A percentile compares a stretch with the other conserved stretches of the same genome.
Evolutionary conservation across 2,329 filamentous ascomycete species (phyloP).

Genomic region (Orbilia quercus): DNA sequence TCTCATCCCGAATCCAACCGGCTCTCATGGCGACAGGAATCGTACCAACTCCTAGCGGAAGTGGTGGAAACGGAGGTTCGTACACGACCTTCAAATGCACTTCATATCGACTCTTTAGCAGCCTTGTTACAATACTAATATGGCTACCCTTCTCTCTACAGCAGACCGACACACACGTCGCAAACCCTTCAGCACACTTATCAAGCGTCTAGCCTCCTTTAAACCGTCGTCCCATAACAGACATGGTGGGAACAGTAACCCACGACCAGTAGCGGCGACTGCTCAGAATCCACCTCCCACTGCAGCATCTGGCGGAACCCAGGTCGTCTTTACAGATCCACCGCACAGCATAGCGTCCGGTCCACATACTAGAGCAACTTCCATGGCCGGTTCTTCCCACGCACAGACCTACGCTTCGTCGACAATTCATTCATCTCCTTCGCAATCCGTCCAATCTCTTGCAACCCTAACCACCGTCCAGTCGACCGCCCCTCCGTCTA

Average conservation of each 20-base stretch:
- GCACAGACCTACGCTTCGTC: slow-evolving; percentile 66
- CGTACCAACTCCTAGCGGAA: slow-evolving; percentile 29
- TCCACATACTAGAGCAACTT: slow-evolving; percentile 68
- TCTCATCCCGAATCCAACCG: background rate
- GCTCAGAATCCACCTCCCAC: slow-evolving; percentile 38
- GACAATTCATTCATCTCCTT: slow-evolving; percentile 80
- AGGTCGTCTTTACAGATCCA: slow-evolving; percentile 68
- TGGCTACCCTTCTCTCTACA: slow-evolving; percentile 1
- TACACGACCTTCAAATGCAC: background rate
- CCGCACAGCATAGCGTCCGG: slow-evolving; percentile 65
- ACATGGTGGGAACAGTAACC: slow-evolving; percentile 59
- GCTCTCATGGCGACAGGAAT: slow-evolving; percentile 48
- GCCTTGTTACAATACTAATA: slow-evolving; percentile 18
- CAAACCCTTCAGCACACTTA: slow-evolving; percentile 85
- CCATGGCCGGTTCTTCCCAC: slow-evolving; percentile 71
- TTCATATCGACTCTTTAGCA: slow-evolving; percentile 11
- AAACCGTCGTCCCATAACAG: slow-evolving; percentile 76
- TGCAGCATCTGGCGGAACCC: slow-evolving; percentile 63
- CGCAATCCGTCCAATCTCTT: slow-evolving; percentile 81
- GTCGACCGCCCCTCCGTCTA: slow-evolving; percentile 73
- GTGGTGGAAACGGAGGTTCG: slow-evolving; percentile 42
- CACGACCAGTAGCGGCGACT: slow-evolving; percentile 32
- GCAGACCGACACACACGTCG: slow-evolving; percentile 67
- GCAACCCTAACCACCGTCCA: slow-evolving; percentile 88
- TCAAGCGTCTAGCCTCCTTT: slow-evolving; percentile 90